Base-by-base conservation (phyloP, 768 basidiomycete species). In the Galerina marginata region DNA sequence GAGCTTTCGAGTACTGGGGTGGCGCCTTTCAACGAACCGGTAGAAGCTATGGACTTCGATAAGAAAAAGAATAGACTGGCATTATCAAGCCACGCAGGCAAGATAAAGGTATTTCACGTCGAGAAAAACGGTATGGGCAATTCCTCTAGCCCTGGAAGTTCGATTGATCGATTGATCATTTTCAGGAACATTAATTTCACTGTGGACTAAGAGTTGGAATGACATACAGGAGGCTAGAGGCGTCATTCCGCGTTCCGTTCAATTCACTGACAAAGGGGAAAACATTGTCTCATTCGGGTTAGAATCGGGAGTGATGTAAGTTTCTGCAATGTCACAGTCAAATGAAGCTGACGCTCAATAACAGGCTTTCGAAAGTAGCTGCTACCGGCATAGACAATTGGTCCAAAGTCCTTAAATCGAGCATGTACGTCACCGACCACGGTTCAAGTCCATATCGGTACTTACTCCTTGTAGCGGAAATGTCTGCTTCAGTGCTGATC, bases 241-340 rank as follows among this genome's bases (percentile, higher is more conserved):
- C 9, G 23, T 47, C 6, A 60, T 60, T 63, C 29, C 29, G 4
- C 29, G 29, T 5, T 33, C 29, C 5, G 7, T 33, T 33, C 29
- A 33, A 33, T 33, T 63, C 37, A 50, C 45, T 12, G 58, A 26
- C 11, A 50, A 45, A 4, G 58, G 58, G 9, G 62, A 63, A 4
- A 15, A 54, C 6, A 26, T 63, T 15, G 29, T 52, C 5, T 44
- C 59, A 9, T 63, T 49, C 46, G 58, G 57, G 14, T 45, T 63
- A 15, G 62, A 63, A 39, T 43, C 46, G 7, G 62, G 62, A 45
- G 33, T 45, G 14, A 59, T 63, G 62, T 63, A 43, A 36, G 62
- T 50, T 38, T 46, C 4, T 33, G 29, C 7, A 36, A 46, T 9
- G 6, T 54, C 29, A 15, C 10, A 43, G 15, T 33, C 25, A 6